Base-by-base conservation (phyloP, 495 filamentous ascomycete genomes). In the Lichina pygmaea region DNA sequence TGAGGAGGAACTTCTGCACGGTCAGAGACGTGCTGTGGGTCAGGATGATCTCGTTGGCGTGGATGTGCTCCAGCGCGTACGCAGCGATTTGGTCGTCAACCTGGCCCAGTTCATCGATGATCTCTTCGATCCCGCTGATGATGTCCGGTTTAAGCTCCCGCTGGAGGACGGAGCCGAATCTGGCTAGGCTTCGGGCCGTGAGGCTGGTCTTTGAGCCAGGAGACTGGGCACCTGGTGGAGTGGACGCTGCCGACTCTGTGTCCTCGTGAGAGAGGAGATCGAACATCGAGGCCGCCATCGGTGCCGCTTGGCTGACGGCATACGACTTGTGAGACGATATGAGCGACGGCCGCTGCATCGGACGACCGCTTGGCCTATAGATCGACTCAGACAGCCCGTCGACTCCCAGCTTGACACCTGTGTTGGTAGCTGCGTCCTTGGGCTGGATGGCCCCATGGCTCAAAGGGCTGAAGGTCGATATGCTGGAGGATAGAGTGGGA, bases 71-170 rank as follows among this genome's bases (percentile, higher is more conserved):
- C 42, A 85, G 72, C 6, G 84, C 78, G 51, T 83, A 83, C 17
- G 68, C 71, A 4, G 85, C 78, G 49, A 93, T 86, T 57, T 89
- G 82, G 51, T 86, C 80, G 57, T 91, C 85, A 11, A 80, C 80
- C 57, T 86, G 79, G 41, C 72, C 72, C 40, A 94, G 69, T 57
- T 94, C 86, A 53, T 94, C 86, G 55, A 85, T 79, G 34, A 94
- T 81, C 57, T 94, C 86, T 49, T 76, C 69, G 48, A 94, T 85
- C 17, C 83, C 84, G 53, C 83, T 78, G 48, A 86, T 66, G 3
- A 93, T 78, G 57, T 93, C 85, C n/a, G 79, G 80, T 46, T 79
- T 79, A 38, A 93, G 64, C 48, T 86, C 75, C 10, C 45, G 45
- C 16, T 47, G 45, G 7, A 24, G 6, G 31, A 10, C 11, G 43